Evolutionary conservation across 1,139 yeast species (phyloP).

Genomic region (Pichia sp.): DNA sequence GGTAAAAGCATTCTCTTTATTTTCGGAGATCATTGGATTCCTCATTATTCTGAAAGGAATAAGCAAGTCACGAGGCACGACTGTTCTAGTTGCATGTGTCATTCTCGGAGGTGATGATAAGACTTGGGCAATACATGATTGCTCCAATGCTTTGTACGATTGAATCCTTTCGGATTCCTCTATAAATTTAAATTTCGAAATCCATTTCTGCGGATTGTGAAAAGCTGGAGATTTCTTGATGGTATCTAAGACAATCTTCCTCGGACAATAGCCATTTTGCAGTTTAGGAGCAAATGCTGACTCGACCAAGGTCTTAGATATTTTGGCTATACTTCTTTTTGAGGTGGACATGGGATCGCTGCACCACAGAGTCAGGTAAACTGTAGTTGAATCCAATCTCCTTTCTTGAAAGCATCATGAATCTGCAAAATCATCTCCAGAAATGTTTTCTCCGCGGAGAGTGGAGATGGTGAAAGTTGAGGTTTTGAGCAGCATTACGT

Average conservation of each 20-base stretch:
- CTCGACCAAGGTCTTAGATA: neutral
- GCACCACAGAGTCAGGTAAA: neutral
- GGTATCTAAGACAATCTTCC: neutral
- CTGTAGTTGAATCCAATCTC: too few relatives aligned
- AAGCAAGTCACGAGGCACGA: conserved; percentile 26
- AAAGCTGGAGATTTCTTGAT: conserved; percentile 20
- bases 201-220: conserved; percentile 26
- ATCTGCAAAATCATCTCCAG: neutral
- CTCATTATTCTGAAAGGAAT: conserved; percentile 21
- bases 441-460: neutral
- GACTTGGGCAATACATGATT: conserved; percentile 21
- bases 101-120: conserved; percentile 26
- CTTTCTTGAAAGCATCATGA: neutral
- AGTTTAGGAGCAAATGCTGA: neutral
- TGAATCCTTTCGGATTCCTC: conserved; percentile 17
- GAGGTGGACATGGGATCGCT: neutral
- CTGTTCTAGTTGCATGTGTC: conserved; percentile 20
- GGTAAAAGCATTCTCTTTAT: neutral
- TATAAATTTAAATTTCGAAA: conserved; percentile 16
- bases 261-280: neutral
- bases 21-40: conserved; percentile 7
- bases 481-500: neutral
- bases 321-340: neutral
- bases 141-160: conserved; percentile 19
- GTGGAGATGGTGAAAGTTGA: neutral